Evolutionary conservation across 345 rosid genomes (phyloP).

Genomic region (Punica granatum): DNA sequence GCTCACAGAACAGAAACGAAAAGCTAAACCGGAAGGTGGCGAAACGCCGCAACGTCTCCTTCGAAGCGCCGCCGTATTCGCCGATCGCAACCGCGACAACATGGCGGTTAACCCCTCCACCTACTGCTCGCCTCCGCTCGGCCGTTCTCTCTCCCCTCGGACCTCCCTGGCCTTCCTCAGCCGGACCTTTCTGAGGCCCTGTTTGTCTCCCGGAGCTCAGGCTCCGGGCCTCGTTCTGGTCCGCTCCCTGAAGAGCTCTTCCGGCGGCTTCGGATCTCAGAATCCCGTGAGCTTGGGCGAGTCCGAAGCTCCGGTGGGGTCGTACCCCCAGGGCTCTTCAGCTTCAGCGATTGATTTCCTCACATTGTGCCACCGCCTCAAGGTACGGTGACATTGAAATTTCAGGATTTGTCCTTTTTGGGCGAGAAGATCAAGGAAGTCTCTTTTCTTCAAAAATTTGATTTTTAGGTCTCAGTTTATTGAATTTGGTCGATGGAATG

Average conservation of each 20-base stretch:
- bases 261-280: constrained; percentile 25
- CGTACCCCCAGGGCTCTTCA: constrained; percentile 24
- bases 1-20: neutral
- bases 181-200: constrained; percentile 16
- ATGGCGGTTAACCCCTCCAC: constrained; percentile 44
- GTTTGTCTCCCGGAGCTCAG: constrained; percentile 21
- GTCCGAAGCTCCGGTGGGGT: constrained; percentile 14
- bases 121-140: constrained; percentile 24
- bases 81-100: neutral
- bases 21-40: neutral
- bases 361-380: constrained; percentile 75
- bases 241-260: constrained; percentile 31
- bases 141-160: constrained; percentile 21
- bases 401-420: neutral
- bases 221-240: constrained; percentile 30
- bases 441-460: neutral
- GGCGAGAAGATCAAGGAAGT: neutral
- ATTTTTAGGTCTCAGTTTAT: neutral
- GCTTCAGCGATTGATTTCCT: constrained; percentile 72
- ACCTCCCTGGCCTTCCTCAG: constrained; percentile 21
- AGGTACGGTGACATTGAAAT: constrained; percentile 32
- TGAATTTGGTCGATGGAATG: neutral
- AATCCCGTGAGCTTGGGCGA: constrained; percentile 13
- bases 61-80: neutral
- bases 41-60: neutral